Conservation (phyloP, 2,329 filamentous ascomycete species). For the Venturia nashicola region DNA sequence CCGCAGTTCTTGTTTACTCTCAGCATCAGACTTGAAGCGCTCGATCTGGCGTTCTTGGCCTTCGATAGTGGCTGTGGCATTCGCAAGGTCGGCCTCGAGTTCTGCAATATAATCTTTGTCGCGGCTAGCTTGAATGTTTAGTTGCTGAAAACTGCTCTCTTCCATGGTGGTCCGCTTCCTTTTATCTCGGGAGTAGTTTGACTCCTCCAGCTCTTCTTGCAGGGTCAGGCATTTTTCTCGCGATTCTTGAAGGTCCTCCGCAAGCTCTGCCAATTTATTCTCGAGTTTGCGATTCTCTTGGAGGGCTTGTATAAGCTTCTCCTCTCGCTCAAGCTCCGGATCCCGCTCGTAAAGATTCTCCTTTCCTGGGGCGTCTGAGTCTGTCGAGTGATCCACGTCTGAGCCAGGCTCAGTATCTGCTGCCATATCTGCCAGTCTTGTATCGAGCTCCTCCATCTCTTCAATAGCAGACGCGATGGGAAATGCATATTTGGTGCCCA, state of each 20-base stretch:
- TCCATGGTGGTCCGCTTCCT: slow-evolving; percentile 27
- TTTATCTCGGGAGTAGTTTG: slow-evolving; percentile 32
- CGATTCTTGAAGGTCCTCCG: slow-evolving; percentile 29
- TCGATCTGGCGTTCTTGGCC: slow-evolving; percentile 34
- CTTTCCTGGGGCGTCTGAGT: slow-evolving; percentile 11
- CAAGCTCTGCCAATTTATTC: slow-evolving; percentile 21
- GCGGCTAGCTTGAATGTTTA: slow-evolving; percentile 14
- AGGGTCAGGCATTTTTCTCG: slow-evolving; percentile 30
- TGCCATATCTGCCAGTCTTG: slow-evolving; percentile 8
- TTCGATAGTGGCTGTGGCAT: slow-evolving; percentile 31
- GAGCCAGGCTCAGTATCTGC: slow-evolving; percentile 9
- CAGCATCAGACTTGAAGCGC: slow-evolving; percentile 28
- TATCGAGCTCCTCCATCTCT: slow-evolving; percentile 20
- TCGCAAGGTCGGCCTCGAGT: slow-evolving; percentile 33
- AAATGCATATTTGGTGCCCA: slow-evolving; percentile 24
- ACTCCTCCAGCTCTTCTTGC: slow-evolving; percentile 35
- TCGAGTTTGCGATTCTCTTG: slow-evolving; percentile 20
- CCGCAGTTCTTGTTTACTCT: slow-evolving; percentile 34
- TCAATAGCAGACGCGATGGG: slow-evolving; percentile 28
- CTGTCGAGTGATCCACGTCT: background rate
- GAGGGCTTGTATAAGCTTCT: slow-evolving; percentile 33
- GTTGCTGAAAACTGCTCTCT: slow-evolving; percentile 20
- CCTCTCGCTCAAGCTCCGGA: slow-evolving; percentile 36
- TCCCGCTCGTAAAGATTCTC: slow-evolving; percentile 23
- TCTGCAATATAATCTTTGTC: slow-evolving; percentile 38